Evolutionary conservation across 83 land plant genomes (phyloP), one percentile per base, ranked within the genome.

Genomic region (Picea abies): DNA sequence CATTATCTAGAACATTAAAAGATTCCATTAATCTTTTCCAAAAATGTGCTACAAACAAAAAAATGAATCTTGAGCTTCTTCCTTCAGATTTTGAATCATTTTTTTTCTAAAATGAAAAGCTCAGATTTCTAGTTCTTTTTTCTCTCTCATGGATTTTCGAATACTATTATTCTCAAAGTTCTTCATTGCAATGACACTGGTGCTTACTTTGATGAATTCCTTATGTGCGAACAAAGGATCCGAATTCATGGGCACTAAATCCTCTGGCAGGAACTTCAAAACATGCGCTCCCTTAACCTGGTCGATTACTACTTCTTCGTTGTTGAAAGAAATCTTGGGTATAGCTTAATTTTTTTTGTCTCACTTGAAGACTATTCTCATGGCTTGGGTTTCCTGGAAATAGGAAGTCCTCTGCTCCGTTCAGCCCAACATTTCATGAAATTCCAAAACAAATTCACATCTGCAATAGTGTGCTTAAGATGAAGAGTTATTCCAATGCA

Each of bases 41-140:
- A 70, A 70, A 70, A 17, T 70, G 75, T 25, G 75, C 47, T 70
- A 44, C 75, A 70, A 70, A 70, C 20, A 37, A 70, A 70, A 16
- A 39, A 70, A 44, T 32, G 5, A 39, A 39, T 1, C 41, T 4
- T 39, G 41, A 39, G 47, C 47, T 39, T 70, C 17, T 37, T 37
- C 49, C 76, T 71, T 71, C 6, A 44, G 0, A 44, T 44, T 44
- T 20, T 41, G 76, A 71, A 37, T 71, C 75, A 39, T 19, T 47
- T 71, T 47, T 71, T 37, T 7, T 6, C 76, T 71, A 17, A 20
- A 16, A 71, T 71, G 76, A 39, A 71, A 71, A 19, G 76, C 16
- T 71, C 0, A 44, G 47, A 44, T 44, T 44, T 44, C 47, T 0
- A 44, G 0, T 44, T 37, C 39, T 3, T 0, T 37, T 37, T 37